Base-by-base conservation (phyloP, 306 rosid genomes). In the Myrica gale region DNA sequence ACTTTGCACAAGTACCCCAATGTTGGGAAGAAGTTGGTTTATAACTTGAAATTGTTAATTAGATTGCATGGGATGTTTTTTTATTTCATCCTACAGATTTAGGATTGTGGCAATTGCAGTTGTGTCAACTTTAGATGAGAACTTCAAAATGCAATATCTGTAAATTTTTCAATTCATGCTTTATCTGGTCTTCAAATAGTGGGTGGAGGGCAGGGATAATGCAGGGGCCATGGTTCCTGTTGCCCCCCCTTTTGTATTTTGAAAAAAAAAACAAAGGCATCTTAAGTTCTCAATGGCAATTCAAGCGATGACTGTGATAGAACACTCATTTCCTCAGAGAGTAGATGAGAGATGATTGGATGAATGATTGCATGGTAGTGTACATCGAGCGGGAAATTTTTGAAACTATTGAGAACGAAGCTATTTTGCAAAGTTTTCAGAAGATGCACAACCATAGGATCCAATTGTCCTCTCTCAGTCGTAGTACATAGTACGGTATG, bases 1-100 rank as follows among this genome's bases (percentile, higher is more conserved):
- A 17, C 26, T 42, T 66, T 42, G 68, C 39, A 54, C 65, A 44
- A 45, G 63, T 50, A 66, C 3, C 43, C n/a, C 41, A 23, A 37
- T 61, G 56, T 43, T 43, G 55, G 54, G 32, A 66, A 26, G 55
- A 43, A 72, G 15, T 63, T 45, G 77, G 74, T 53, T 26, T 20
- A 66, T 66, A 37, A 41, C 68, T 61, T 61, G 68, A 66, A 8
- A 66, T 66, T 42, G 48, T 42, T 17, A 42, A 13, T 66, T 7
- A 9, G 42, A 50, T 66, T 9, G 12, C 50, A 69, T 69, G 53
- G 3, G 37, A 32, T 32, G 74, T 42, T 74, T 68, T 56, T 70
- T 75, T 26, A 42, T 75, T 61, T 8, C 10, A 17, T 43, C 50
- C 60, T 70, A 11, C 72, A 13, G 19, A 52, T 42, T 78, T 61